Evolutionary conservation across 2,329 filamentous ascomycete species (phyloP).

Genomic region (Chrysosporium queenslandicum): DNA sequence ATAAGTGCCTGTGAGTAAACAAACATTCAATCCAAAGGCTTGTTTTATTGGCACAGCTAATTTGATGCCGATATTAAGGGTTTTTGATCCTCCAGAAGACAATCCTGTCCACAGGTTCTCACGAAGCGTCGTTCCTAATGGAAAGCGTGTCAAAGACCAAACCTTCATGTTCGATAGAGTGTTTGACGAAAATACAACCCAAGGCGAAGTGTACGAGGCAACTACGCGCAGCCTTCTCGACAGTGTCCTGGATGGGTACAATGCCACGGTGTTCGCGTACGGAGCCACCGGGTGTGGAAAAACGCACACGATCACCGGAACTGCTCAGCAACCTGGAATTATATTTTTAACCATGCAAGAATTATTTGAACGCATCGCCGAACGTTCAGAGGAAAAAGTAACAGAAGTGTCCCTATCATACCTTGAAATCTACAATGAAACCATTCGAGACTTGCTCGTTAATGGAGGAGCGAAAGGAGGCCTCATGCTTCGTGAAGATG

Average conservation of each 20-base stretch:
- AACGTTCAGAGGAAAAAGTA: slow-evolving; percentile 72
- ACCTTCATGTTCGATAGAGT: slow-evolving; percentile 94
- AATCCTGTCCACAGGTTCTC: slow-evolving; percentile 83
- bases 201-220: slow-evolving; percentile 88
- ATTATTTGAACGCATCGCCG: slow-evolving; percentile 89
- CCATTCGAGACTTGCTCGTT: slow-evolving; percentile 88
- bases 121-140: slow-evolving; percentile 65
- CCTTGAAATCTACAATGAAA: slow-evolving; percentile 98
- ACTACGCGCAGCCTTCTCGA: slow-evolving; percentile 86
- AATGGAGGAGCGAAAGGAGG: slow-evolving; percentile 71
- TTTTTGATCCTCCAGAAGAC: slow-evolving; percentile 96
- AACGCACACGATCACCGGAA: slow-evolving; percentile 94
- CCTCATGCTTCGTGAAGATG: slow-evolving; percentile 87
- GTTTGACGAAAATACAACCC: slow-evolving; percentile 89
- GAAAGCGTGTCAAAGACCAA: slow-evolving; percentile 93
- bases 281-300: slow-evolving; percentile 97
- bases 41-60: slow-evolving; percentile 13
- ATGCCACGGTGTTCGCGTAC: slow-evolving; percentile 97
- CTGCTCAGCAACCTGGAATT: slow-evolving; percentile 83
- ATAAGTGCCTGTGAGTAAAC: slow-evolving; percentile 74
- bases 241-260: slow-evolving; percentile 93
- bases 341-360: slow-evolving; percentile 99
- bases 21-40: background rate
- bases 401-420: slow-evolving; percentile 91
- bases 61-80: slow-evolving; percentile 43